Conservation (phyloP, 2,329 filamentous ascomycete genomes). For the Diaporthe sp. region DNA sequence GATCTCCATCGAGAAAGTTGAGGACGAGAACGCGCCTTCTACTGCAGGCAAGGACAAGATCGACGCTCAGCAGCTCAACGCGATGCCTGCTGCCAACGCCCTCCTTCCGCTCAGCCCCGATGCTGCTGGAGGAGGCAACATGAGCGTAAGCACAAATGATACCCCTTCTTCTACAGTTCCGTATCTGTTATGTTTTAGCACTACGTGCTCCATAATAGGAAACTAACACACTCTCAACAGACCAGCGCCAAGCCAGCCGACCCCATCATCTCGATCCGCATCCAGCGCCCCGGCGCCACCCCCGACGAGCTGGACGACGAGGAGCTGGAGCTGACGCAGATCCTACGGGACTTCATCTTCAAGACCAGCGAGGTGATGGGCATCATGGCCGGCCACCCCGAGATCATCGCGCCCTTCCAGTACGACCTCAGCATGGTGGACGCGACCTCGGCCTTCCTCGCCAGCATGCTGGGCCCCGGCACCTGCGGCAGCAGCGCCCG, state of each 20-base stretch:
- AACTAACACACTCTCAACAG: background rate
- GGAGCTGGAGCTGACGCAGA: background rate
- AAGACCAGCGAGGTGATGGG: background rate
- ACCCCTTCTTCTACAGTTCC: background rate
- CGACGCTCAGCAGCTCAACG: background rate
- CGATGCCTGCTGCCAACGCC: background rate
- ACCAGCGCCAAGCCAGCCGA: background rate
- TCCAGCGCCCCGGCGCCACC: background rate
- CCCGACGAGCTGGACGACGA: background rate
- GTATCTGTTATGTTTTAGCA: background rate
- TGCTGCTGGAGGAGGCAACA: background rate
- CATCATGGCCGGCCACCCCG: background rate
- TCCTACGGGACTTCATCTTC: background rate
- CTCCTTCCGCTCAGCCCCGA: background rate
- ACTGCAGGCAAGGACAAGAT: background rate
- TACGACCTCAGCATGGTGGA: background rate
- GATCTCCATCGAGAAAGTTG: background rate
- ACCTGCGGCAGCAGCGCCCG: background rate
- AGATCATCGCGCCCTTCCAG: background rate
- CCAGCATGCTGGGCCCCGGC: background rate
- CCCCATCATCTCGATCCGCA: background rate
- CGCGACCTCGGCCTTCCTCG: background rate
- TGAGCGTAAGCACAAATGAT: background rate
- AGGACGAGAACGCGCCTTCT: background rate
- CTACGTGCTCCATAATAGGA: background rate